Evolutionary conservation across 164 flowering plant genomes (phyloP).

Genomic region (Umbilicus rupestris): DNA sequence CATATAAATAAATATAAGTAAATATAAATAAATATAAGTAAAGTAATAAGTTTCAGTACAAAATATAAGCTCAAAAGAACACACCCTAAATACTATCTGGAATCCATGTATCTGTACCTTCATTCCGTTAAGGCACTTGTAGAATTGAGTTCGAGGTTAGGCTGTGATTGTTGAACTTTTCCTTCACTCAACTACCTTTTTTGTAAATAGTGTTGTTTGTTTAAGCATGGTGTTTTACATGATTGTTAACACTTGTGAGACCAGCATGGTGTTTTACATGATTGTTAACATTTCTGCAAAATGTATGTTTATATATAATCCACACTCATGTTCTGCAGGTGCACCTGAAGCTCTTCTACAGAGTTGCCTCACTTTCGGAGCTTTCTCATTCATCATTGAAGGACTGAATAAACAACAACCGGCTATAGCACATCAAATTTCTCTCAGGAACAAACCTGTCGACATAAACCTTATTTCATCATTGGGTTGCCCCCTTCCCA

Average conservation of each 20-base stretch:
- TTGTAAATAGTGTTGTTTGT: neutral
- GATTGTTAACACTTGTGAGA: neutral
- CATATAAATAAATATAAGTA: too few species aligned
- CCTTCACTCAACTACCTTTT: neutral
- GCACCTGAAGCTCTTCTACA: conserved; percentile 75
- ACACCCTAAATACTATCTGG: too few species aligned
- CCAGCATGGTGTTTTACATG: neutral
- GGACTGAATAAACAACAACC: conserved; percentile 68
- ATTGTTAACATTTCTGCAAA: neutral
- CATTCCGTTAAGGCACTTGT: too few species aligned
- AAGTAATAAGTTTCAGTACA: too few species aligned
- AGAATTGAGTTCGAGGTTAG: too few species aligned
- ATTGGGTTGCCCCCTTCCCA: conserved; percentile 57
- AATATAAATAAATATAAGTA: too few species aligned
- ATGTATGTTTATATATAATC: too few species aligned
- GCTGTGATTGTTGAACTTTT: neutral
- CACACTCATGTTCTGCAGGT: conserved; percentile 51
- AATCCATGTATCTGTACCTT: too few species aligned
- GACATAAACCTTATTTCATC: conserved; percentile 26
- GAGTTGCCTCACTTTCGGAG: conserved; percentile 82
- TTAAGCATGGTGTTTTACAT: neutral
- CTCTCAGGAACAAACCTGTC: conserved; percentile 12
- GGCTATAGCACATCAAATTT: conserved; percentile 50
- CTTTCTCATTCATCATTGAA: conserved; percentile 65
- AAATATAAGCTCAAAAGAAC: too few species aligned